These are phyloP conservation scores for Lomentospora prolificans DNA, from an alignment of 2,329 filamentous ascomycete species.

Conservation along the genomic window DNA sequence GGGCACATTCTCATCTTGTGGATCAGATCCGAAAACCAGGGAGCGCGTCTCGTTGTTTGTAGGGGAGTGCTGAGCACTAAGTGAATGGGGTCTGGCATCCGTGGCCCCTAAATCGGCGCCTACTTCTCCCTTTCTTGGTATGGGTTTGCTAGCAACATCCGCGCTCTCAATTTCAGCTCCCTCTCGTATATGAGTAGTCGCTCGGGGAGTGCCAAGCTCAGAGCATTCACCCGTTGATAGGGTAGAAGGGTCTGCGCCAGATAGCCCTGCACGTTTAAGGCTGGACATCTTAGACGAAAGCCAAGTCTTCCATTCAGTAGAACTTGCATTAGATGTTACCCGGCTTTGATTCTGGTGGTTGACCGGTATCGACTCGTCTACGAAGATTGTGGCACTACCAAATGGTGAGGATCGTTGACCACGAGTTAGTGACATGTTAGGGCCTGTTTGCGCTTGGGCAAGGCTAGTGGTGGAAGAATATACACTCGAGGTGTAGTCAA, in stretches of 20 bases:
- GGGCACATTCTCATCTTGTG: conserved; percentile 7
- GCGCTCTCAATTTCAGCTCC: conserved; percentile 36
- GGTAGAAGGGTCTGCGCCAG: conserved; percentile 6
- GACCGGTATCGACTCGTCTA: conserved; percentile 10
- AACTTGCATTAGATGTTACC: conserved; percentile 32
- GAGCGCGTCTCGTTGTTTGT: no score
- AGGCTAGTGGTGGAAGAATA: not conserved
- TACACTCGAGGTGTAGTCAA: conserved; percentile 2
- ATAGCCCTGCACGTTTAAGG: conserved; percentile 23
- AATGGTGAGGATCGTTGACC: not conserved
- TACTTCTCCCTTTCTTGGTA: no score
- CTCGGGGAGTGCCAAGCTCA: conserved; percentile 10
- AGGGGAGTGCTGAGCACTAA: no score
- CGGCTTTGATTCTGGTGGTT: conserved; percentile 21
- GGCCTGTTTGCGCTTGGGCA: not conserved
- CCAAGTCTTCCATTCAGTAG: conserved; percentile 45
- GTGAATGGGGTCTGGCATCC: no score
- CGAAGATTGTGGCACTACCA: not conserved
- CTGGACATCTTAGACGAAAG: conserved; percentile 42
- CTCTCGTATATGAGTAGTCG: conserved; percentile 35
- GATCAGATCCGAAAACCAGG: not conserved
- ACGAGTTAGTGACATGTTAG: not conserved
- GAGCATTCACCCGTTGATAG: conserved; percentile 5
- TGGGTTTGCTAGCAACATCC: conserved; percentile 2
- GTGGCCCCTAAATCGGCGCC: no score